These are phyloP conservation scores for Metschnikowia borealis DNA, from an alignment of 805 yeast species.

Conservation along the genomic window DNA sequence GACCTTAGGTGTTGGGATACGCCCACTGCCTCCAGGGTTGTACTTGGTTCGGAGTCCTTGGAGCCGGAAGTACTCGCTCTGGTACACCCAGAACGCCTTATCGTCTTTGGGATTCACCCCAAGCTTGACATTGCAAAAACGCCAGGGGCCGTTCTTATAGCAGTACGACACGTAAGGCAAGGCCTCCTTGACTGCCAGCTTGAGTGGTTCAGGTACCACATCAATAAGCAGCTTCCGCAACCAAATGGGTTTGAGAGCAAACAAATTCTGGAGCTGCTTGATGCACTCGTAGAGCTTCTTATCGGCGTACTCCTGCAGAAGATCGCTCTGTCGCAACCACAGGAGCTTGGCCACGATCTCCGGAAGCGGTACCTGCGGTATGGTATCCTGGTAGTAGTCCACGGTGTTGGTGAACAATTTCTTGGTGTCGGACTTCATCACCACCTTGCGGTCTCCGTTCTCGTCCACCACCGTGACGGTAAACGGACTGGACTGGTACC, in stretches of 20 bases:
- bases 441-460: conserved; percentile 55
- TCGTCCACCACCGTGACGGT: conserved; percentile 47
- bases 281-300: conserved; percentile 40
- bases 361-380: conserved; percentile 50
- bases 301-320: conserved; percentile 32
- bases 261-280: conserved; percentile 43
- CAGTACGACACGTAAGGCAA: conserved; percentile 81
- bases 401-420: conserved; percentile 54
- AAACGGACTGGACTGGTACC: conserved; percentile 68
- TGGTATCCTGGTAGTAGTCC: conserved; percentile 39
- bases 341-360: conserved; percentile 38
- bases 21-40: conserved; percentile 1
- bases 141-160: conserved; percentile 90
- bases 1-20: conserved; percentile 13
- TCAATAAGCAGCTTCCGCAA: conserved; percentile 66
- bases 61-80: conserved; percentile 79
- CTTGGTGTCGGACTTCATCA: conserved; percentile 40
- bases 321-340: conserved; percentile 32
- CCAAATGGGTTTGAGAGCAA: conserved; percentile 79
- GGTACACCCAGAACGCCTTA: conserved; percentile 55
- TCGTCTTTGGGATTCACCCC: conserved; percentile 75
- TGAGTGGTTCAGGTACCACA: conserved; percentile 46
- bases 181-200: conserved; percentile 60
- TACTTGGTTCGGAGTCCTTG: conserved; percentile 25
- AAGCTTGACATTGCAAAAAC: conserved; percentile 73